phyloP scores from a whole-genome alignment of 2,329 filamentous ascomycete species.

The Rutstroemia sydowiana region DNA sequence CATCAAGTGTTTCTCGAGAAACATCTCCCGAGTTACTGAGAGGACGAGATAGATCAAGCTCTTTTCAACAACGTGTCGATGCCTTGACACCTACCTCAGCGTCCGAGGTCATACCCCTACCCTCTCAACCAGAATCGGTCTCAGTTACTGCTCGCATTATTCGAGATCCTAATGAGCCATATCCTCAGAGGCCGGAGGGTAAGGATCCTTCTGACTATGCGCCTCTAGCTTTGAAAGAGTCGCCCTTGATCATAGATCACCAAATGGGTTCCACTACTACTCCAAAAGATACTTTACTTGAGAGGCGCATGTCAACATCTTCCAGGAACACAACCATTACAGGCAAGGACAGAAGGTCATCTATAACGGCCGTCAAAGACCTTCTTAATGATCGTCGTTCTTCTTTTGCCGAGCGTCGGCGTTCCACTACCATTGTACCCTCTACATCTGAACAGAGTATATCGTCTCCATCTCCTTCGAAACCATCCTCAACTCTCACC shows the following conservation, averaged over 20 bases:
- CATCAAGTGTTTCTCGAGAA: conserved; percentile 36
- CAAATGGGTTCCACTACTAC: conserved; percentile 33
- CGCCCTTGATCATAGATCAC: conserved; percentile 51
- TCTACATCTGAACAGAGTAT: conserved; percentile 31
- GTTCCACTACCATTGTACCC: conserved; percentile 37
- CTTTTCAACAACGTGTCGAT: conserved; percentile 23
- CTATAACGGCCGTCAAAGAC: conserved; percentile 46
- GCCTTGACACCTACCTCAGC: conserved; percentile 18
- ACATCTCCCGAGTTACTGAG: conserved; percentile 38
- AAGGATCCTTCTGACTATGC: conserved; percentile 36
- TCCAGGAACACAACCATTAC: conserved; percentile 17
- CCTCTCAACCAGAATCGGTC: conserved; percentile 63
- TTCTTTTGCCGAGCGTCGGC: conserved; percentile 41
- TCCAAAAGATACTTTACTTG: conserved; percentile 38
- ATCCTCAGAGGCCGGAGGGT: conserved; percentile 36
- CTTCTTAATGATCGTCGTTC: conserved; percentile 52
- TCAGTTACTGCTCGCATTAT: conserved; percentile 83
- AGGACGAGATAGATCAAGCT: conserved; percentile 25
- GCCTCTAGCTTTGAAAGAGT: conserved; percentile 49
- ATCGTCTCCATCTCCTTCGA: conserved; percentile 38
- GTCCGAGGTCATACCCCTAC: conserved; percentile 27
- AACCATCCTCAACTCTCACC: conserved; percentile 35
- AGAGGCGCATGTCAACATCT: conserved; percentile 21
- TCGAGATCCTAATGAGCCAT: conserved; percentile 48
- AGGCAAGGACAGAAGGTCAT: conserved; percentile 40